Evolutionary conservation across 2,329 filamentous ascomycete genomes (phyloP), one percentile per base, ranked within the genome.

Genomic region (Hortaea werneckii): DNA sequence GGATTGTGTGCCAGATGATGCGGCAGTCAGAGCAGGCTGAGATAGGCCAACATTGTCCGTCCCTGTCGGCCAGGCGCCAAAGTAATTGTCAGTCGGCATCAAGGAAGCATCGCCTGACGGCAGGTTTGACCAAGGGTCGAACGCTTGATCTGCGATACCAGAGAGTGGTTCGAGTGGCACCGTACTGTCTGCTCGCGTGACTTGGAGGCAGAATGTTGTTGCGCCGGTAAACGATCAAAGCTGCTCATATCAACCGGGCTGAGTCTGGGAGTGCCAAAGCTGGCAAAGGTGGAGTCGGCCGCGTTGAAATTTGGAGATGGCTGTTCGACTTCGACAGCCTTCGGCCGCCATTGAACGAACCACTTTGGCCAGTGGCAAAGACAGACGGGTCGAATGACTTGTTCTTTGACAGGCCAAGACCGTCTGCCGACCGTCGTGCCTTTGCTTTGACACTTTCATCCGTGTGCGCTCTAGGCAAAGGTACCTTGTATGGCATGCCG

Each of bases 401-500:
- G 37, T 44, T 48, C 12, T 45, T 51, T 44, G 58, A 54, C 29
- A 62, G 45, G 4, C 72, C 70, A 35, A 77, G 65, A 53, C 72
- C 74, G 54, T 78, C 75, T 32, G 71, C 66, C 28, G 74, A 77
- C 29, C 72, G 70, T 45, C 70, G 71, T 42, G 73, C 67, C 39
- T 70, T 55, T 43, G 50, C 47, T n/a, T 35, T 35, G 8, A 70
- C 60, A 42, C 64, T 64, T 49, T 75, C 68, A 41, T 75, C 67
- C 42, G 71, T 74, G 55, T 76, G 68, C 38, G 72, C 68, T 47
- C 73, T 59, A 40, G 77, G 76, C 54, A 81, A 76, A 29, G 77
- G 77, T 52, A 82, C 75, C 57, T 77, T 78, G 65, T 83, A 83
- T 1, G 79, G 79, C 53, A 75, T 66, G 47, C 78, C 78, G 46